Evolutionary conservation across 331 rosid species (phyloP).

Genomic region (Erythrophleum ivorense): DNA sequence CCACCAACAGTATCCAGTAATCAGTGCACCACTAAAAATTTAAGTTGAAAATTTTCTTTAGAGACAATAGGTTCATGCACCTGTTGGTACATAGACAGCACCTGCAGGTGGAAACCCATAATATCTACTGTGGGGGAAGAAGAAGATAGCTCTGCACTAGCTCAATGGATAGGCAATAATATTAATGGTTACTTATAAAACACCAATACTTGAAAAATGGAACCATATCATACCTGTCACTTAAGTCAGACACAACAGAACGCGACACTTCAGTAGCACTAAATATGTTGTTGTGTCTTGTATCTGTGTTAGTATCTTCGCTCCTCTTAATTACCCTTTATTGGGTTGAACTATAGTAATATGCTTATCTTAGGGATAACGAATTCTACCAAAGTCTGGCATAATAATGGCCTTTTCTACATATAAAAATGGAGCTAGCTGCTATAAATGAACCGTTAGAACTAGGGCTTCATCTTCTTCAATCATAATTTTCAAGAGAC

Average conservation of each 20-base stretch:
- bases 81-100: neutral
- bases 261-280: neutral
- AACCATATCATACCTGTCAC: neutral
- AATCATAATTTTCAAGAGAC: conserved; percentile 52
- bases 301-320: neutral
- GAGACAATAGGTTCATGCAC: conserved; percentile 7
- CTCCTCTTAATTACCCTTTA: conserved; percentile 34
- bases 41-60: neutral
- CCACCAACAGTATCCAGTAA: neutral
- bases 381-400: conserved; percentile 46
- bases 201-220: neutral
- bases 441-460: conserved; percentile 47
- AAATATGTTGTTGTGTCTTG: neutral
- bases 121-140: conserved; percentile 25
- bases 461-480: conserved; percentile 40
- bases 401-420: conserved; percentile 46
- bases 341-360: conserved; percentile 40
- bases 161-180: conserved; percentile 27
- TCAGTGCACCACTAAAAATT: neutral
- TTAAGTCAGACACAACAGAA: neutral
- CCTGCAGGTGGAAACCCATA: neutral
- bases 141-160: conserved; percentile 6
- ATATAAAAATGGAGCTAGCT: conserved; percentile 54
- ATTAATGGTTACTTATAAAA: neutral
- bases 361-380: conserved; percentile 41